Evolutionary conservation across 805 yeast genomes (phyloP), one percentile per base, ranked within the genome.

Genomic region (Candida ponderosae): DNA sequence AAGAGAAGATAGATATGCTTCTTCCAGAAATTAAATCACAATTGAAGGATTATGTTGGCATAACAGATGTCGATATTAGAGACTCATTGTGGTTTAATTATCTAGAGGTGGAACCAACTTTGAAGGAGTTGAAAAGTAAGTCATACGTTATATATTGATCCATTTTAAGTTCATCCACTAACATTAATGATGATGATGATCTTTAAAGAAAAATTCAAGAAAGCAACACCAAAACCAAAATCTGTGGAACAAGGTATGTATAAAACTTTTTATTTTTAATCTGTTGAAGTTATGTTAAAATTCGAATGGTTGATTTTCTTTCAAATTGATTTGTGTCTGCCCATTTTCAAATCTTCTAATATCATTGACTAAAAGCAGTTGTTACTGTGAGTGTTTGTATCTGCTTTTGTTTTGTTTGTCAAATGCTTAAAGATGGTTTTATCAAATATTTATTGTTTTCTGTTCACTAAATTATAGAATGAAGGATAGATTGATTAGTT

Each of bases 31-130:
- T 74, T 17, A 69, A 66, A 50, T 39, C 51, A 27, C 47, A 54
- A 36, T 45, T 72, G 27, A 53, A 45, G 16, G 59, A 59, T 8
- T 71, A 68, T 35, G 53, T 54, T 8, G 60, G 59, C 0, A 65
- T 74, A 33, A 61, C 65, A 8, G 81, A 75, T 19, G 48, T 60
- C 13, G 74, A 70, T 33, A 55, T 81, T 41, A 72, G 76, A 47
- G 81, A 76, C 44, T 60, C 75, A 0, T 60, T 82, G 10, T 80
- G 79, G 70, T 64, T 63, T 44, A 74, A 76, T 46, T 78, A 78
- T 51, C 71, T 72, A 50, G 77, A 73, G 31, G 48, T 76, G 5
- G 74, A 70, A 4, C 68, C 68, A 11, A 55, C 85, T 0, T 45
- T 78, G 7, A 63, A 59, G 24, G 79, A 76, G 40, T 37, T 68